A percentile compares a stretch with the other conserved stretches of the same genome.
These are phyloP conservation scores for Fistulinella cinereoalba DNA, from an alignment of 1,284 basidiomycete genomes.

Conservation along the genomic window DNA sequence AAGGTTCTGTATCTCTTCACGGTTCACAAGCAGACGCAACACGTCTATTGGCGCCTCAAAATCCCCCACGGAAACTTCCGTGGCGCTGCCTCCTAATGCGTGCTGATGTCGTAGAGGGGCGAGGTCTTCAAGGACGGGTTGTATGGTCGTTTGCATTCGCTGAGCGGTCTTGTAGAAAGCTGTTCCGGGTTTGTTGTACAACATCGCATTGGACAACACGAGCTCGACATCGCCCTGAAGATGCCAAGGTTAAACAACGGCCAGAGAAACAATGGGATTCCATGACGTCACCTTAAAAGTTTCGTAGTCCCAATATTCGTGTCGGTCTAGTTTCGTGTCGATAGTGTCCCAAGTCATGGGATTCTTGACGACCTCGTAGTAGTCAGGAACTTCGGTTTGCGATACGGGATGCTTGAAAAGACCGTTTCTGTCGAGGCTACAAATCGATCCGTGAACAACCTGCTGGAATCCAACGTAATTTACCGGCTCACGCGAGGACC, in stretches of 20 bases:
- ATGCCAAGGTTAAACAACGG: background rate
- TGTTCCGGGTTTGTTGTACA: conserved; percentile 82
- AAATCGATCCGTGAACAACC: conserved; percentile 2
- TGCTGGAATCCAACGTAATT: background rate
- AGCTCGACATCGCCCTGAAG: conserved; percentile 78
- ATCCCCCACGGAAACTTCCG: conserved; percentile 47
- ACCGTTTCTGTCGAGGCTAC: conserved; percentile 71
- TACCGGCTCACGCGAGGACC: conserved; percentile 60
- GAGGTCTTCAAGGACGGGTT: conserved; percentile 61
- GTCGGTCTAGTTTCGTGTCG: conserved; percentile 72
- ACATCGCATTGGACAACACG: conserved; percentile 82
- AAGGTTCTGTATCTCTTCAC: conserved; percentile 49
- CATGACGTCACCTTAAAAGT: conserved; percentile 55
- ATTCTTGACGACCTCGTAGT: conserved; percentile 80
- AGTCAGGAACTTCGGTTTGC: conserved; percentile 82
- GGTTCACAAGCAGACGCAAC: conserved; percentile 54
- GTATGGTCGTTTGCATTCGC: conserved; percentile 60
- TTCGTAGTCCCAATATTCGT: conserved; percentile 74
- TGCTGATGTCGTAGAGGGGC: conserved; percentile 31
- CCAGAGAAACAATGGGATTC: background rate
- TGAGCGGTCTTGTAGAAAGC: conserved; percentile 72
- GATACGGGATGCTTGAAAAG: conserved; percentile 85
- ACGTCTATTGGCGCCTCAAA: conserved; percentile 65
- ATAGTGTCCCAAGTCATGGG: conserved; percentile 93
- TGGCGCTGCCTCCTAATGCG: background rate